Base-by-base conservation (phyloP, 192 early-diverging fungal genomes). In the Coemansia sp. region DNA sequence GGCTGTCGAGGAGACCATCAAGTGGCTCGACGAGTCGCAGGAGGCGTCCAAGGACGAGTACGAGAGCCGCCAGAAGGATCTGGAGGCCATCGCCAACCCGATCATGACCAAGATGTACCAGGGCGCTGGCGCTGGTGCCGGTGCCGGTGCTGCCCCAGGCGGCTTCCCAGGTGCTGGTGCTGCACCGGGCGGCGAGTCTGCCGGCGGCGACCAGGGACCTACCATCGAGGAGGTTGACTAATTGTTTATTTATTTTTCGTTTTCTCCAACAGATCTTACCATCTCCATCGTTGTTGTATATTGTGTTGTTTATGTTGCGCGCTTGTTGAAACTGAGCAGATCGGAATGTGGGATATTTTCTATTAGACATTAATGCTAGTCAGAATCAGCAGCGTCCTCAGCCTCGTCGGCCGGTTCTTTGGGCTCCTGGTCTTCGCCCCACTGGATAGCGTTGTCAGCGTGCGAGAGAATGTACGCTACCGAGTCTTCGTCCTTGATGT, bases 21-120 rank as follows among this genome's bases (percentile, higher is more conserved):
- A 90, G 71, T 99, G 95, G 94, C 85, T 99, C 68, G 94, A 99
- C 72, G 75, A 83, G 62, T 92, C 90, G 76, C 89, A 92, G 69
- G 97, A 97, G 85, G 97, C 92, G 54, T 88, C 90, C 74, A 99
- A 95, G 87, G 95, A 97, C 82, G 97, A 99, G 87, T 97, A 91
- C 78, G 94, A 97, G 83, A 68, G 84, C 73, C 87, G 87, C 76
- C 92, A 95, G 85, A 97, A 97, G 90, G 89, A 94, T 68, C 87
- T 99, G 55, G 94, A 97, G 85, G 85, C 85, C 69, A 66, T 92
- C 62, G 93, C 94, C 69, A 95, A 96, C 89, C 94, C 95, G 68
- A 97, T 99, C 88, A 97, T 97, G 92, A 89, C 83, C 77, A 94
- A 92, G 84, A 74, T 98, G 76, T 97, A 98, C 85, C 86, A 89